Evolutionary conservation across 768 basidiomycete genomes (phyloP).

Genomic region (Dictyophora rubrovolvata): DNA sequence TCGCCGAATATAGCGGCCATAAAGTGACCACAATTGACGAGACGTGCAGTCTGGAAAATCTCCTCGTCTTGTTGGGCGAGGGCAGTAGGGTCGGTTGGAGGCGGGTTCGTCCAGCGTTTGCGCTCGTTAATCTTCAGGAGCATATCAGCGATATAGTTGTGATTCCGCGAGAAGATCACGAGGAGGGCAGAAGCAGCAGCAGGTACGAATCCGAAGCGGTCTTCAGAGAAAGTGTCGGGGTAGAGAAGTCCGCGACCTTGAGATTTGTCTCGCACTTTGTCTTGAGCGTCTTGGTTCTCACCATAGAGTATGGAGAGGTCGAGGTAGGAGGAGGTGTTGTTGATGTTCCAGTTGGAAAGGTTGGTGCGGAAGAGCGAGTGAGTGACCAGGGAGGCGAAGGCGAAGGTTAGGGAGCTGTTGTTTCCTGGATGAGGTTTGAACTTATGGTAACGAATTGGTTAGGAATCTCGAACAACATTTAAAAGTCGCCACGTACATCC

Average conservation of each 20-base stretch:
- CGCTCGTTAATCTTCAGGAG: constrained; percentile 61
- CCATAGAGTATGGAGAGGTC: constrained; percentile 73
- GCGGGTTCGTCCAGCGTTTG: constrained; percentile 29
- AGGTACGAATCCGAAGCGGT: constrained; percentile 57
- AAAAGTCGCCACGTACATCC: constrained; percentile 13
- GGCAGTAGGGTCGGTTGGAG: constrained; percentile 11
- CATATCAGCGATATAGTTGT: constrained; percentile 53
- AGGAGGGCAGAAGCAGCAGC: constrained; percentile 59
- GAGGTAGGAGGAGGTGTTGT: constrained; percentile 62
- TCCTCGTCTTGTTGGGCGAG: constrained; percentile 54
- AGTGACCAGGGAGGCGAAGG: constrained; percentile 67
- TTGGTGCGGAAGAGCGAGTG: constrained; percentile 53
- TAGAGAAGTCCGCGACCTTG: constrained; percentile 61
- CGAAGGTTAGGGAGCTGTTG: constrained; percentile 66
- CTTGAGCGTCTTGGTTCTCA: constrained; percentile 32
- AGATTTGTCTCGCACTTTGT: constrained; percentile 39
- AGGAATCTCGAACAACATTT: background rate
- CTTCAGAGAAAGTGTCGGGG: constrained; percentile 63
- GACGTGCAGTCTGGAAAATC: constrained; percentile 61
- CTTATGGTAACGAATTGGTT: background rate
- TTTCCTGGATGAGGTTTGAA: constrained; percentile 54
- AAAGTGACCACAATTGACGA: constrained; percentile 59
- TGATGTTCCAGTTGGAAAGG: constrained; percentile 37
- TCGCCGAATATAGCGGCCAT: constrained; percentile 60
- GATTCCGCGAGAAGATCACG: constrained; percentile 61